Evolutionary conservation across 179 eudicot species (phyloP).

Genomic region (Sideroxylon spinosum): DNA sequence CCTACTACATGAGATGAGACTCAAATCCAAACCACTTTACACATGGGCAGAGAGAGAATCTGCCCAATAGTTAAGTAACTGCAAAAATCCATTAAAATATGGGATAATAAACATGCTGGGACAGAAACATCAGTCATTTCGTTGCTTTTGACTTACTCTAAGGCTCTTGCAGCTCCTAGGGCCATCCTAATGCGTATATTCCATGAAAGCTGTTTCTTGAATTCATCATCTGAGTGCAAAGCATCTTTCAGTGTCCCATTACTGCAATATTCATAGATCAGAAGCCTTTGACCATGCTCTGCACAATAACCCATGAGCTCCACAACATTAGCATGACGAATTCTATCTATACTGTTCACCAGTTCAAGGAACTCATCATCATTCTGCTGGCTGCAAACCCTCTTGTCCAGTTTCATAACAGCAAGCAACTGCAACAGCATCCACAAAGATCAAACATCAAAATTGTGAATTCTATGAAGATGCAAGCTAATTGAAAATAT

Average conservation of each 20-base stretch:
- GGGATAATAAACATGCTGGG: not conserved
- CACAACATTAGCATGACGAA: conserved; percentile 66
- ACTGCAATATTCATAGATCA: conserved; percentile 61
- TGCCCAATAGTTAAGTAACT: not conserved
- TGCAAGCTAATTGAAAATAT: not conserved
- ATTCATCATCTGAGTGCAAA: conserved; percentile 60
- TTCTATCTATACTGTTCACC: conserved; percentile 47
- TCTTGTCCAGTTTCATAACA: conserved; percentile 59
- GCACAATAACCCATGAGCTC: conserved; percentile 68
- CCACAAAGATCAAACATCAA: conserved; percentile 12
- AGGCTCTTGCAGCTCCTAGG: conserved; percentile 75
- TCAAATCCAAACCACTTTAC: not conserved
- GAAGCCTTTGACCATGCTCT: conserved; percentile 64
- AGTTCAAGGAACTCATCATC: conserved; percentile 59
- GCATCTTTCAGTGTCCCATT: conserved; percentile 59
- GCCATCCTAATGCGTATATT: conserved; percentile 64
- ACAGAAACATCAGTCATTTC: not conserved
- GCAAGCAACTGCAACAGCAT: conserved; percentile 48
- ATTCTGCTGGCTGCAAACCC: conserved; percentile 43
- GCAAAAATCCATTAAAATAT: not conserved
- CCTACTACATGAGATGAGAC: not conserved
- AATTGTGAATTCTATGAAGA: not conserved
- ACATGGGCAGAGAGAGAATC: not conserved
- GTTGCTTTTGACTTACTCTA: conserved; percentile 48
- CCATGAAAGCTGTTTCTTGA: conserved; percentile 55